Evolutionary conservation across 768 basidiomycete species (phyloP).

Genomic region (Cubamyces lactineus): DNA sequence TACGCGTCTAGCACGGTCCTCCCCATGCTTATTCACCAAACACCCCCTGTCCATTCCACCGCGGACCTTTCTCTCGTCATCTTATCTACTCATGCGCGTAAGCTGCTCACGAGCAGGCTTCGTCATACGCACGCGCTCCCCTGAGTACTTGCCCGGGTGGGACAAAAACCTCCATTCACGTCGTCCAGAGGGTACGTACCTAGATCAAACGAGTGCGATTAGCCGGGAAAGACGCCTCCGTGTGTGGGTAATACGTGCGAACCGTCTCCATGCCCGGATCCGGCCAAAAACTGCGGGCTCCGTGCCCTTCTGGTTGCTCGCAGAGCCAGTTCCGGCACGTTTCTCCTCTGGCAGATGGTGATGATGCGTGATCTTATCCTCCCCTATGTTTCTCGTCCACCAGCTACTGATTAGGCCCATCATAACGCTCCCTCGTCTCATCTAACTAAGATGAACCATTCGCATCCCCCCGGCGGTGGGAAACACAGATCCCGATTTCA

Average conservation of each 20-base stretch:
- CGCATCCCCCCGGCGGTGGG: constrained; percentile 1
- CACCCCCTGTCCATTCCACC: too few species aligned
- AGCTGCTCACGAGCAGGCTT: too few species aligned
- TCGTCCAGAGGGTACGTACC: background rate
- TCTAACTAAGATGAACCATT: background rate
- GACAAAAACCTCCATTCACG: too few species aligned
- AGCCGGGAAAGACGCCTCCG: constrained; percentile 3
- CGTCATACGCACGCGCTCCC: background rate
- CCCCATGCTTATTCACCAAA: too few species aligned
- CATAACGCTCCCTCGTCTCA: background rate
- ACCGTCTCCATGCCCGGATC: constrained; percentile 18
- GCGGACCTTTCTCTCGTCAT: too few species aligned
- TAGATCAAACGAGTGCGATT: constrained; percentile 2
- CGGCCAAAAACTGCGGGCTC: constrained; percentile 19
- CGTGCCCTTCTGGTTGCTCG: constrained; percentile 4
- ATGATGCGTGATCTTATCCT: constrained; percentile 10
- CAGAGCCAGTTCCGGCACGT: constrained; percentile 18
- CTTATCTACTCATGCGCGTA: too few species aligned
- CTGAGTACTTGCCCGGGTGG: background rate
- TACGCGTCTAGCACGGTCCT: background rate
- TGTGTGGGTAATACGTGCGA: constrained; percentile 13
- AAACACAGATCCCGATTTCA: background rate
- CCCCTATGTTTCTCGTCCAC: background rate
- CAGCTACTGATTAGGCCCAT: constrained; percentile 1
- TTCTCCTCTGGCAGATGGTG: constrained; percentile 23